These are phyloP conservation scores for Penicillium decumbens DNA, from an alignment of 2,329 filamentous ascomycete genomes.

Conservation along the genomic window DNA sequence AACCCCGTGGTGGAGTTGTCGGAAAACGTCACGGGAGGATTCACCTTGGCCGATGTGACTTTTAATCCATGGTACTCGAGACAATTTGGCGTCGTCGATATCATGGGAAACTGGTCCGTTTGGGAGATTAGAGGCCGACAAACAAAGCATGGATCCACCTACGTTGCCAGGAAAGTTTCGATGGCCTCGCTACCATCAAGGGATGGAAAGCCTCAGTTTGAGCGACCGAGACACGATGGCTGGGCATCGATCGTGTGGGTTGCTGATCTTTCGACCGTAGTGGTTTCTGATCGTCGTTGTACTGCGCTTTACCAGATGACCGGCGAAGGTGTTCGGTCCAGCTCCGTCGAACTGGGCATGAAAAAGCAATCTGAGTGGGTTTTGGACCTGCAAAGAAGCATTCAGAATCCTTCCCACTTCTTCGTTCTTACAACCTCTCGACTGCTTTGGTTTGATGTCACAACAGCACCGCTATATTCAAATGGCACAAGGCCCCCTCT, in stretches of 20 bases:
- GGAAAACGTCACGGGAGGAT: conserved; percentile 42
- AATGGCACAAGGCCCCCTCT: conserved; percentile 28
- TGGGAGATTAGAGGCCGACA: conserved; percentile 40
- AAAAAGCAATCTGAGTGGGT: conserved; percentile 48
- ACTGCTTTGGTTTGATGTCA: conserved; percentile 45
- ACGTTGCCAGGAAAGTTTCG: conserved; percentile 25
- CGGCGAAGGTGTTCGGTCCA: conserved; percentile 22
- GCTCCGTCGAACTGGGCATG: conserved; percentile 36
- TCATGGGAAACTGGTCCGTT: conserved; percentile 52
- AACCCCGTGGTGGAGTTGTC: conserved; percentile 46
- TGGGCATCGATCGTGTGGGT: conserved; percentile 45
- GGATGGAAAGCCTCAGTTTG: conserved; percentile 8
- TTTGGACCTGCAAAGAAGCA: conserved; percentile 48
- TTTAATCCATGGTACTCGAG: conserved; percentile 58
- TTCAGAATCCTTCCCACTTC: conserved; percentile 40
- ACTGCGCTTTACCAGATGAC: conserved; percentile 36
- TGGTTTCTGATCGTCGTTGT: conserved; percentile 50
- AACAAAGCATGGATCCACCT: conserved; percentile 27
- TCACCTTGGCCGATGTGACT: conserved; percentile 50
- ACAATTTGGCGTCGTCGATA: conserved; percentile 55
- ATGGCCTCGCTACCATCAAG: conserved; percentile 31
- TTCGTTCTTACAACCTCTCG: conserved; percentile 53
- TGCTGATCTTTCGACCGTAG: conserved; percentile 37
- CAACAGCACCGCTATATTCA: conserved; percentile 19
- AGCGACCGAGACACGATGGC: conserved; percentile 35